phyloP scores from a whole-genome alignment of 352 stramenopile genomes.

The Phytophthora constricta region DNA sequence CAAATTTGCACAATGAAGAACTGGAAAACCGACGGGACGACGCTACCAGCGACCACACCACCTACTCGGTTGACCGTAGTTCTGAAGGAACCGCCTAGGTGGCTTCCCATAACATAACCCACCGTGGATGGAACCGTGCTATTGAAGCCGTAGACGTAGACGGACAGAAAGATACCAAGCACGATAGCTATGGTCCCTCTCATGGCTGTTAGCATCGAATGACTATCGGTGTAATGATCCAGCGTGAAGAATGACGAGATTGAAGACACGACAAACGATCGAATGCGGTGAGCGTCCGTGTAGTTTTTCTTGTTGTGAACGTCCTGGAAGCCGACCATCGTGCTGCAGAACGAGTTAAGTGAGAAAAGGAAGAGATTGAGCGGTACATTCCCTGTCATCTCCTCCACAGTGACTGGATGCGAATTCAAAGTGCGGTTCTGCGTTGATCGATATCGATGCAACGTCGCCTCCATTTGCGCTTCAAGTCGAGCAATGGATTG shows the following conservation, averaged over 20 bases:
- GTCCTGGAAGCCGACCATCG: constrained; percentile 72
- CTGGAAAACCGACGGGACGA: constrained; percentile 81
- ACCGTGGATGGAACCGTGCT: constrained; percentile 59
- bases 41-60: constrained; percentile 74
- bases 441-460: constrained; percentile 66
- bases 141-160: constrained; percentile 80
- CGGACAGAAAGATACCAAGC: constrained; percentile 66
- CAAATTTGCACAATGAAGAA: constrained; percentile 83
- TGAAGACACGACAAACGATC: constrained; percentile 54
- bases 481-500: constrained; percentile 54
- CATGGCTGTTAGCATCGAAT: constrained; percentile 52
- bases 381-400: constrained; percentile 76
- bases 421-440: constrained; percentile 62
- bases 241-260: constrained; percentile 54
- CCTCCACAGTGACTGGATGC: constrained; percentile 57
- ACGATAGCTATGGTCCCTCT: constrained; percentile 70
- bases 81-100: constrained; percentile 76
- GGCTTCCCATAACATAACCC: constrained; percentile 76
- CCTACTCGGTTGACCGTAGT: constrained; percentile 80
- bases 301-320: constrained; percentile 72
- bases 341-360: constrained; percentile 81
- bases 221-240: constrained; percentile 51
- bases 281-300: constrained; percentile 48
- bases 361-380: constrained; percentile 86
- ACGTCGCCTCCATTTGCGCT: constrained; percentile 68